Base-by-base conservation (phyloP, 352 stramenopile genomes). In the Globisporangium paroecandrum region DNA sequence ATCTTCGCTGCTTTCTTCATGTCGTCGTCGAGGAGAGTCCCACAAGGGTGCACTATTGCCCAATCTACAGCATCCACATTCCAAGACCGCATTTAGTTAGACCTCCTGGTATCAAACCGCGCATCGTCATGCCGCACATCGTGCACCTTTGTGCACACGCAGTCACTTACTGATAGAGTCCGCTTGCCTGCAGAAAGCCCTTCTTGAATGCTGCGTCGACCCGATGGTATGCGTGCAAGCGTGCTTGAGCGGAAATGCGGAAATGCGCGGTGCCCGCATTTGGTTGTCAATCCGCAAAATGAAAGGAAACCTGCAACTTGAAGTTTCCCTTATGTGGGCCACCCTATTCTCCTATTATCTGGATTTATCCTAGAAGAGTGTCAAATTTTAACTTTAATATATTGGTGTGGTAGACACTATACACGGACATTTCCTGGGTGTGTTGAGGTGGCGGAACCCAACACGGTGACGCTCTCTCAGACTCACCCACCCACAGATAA, bases 221-320 rank as follows among this genome's bases (percentile, higher is more conserved):
- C n/a, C 13, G 5, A 18, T 13, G 51, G 1, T 2, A 18, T 57
- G 12, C 51, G 13, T 3, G 20, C 22, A 4, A 13, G 24, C 10
- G 51, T 57, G 51, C 51, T 57, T 18, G 51, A 57, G 51, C 51
- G 24, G 22, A 20, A 57, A 57, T 57, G 22, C 43, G 18, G 4
- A 20, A 18, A 15, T 47, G 13, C 13, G 38, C 9, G 49, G 49
- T 56, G 49, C 49, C 22, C 22, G 9, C 49, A 56, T 18, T 20
- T n/a, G 43, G 27, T 58, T 27, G 24, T 58, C 25, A 38, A 51
- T 51, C 18, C 25, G 12, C 53, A 38, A 38, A 34, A 58, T 24
- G 43, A 51, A 51, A 51, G 43, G 53, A 38, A 58, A 58, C 15
- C 25, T 22, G 10, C 24, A 58, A 58, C 24, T 58, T 58, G 53